phyloP scores from a whole-genome alignment of 495 filamentous ascomycete species.

The Talaromyces trachyspermus region DNA sequence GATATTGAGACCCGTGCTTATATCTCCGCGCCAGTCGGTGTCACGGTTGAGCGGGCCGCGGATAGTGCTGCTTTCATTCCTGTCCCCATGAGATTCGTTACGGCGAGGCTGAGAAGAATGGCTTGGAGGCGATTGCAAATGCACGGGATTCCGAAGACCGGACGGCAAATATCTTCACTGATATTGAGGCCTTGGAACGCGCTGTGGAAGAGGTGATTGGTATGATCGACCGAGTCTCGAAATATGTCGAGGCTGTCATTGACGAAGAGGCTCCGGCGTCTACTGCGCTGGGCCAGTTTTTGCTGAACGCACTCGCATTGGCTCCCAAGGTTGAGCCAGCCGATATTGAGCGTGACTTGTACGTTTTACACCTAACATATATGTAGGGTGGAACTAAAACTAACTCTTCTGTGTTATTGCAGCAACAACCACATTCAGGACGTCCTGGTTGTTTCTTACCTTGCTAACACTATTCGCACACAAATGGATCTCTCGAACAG shows the following conservation, averaged over 20 bases:
- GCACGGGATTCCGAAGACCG: constrained; percentile 76
- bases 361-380: constrained; percentile 24
- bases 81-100: constrained; percentile 90
- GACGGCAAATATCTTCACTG: constrained; percentile 61
- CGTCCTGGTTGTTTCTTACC: constrained; percentile 90
- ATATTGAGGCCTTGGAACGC: constrained; percentile 80
- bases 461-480: constrained; percentile 97
- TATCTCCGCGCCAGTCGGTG: constrained; percentile 89
- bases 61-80: constrained; percentile 96
- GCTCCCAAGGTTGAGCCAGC: constrained; percentile 87
- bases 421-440: constrained; percentile 99
- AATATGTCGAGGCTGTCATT: constrained; percentile 80
- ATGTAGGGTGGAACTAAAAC: constrained; percentile 49
- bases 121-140: constrained; percentile 74
- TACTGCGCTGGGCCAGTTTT: constrained; percentile 84
- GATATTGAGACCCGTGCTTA: constrained; percentile 83
- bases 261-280: constrained; percentile 61
- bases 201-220: constrained; percentile 76
- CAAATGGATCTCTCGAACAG: constrained; percentile 97
- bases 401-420: no score
- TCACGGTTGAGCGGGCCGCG: constrained; percentile 86
- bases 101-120: constrained; percentile 85
- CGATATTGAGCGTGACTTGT: constrained; percentile 92
- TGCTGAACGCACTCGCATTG: constrained; percentile 84
- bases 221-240: constrained; percentile 81